Conservation (phyloP, 2,329 filamentous ascomycete species). For the Magnaporthiopsis poae region DNA sequence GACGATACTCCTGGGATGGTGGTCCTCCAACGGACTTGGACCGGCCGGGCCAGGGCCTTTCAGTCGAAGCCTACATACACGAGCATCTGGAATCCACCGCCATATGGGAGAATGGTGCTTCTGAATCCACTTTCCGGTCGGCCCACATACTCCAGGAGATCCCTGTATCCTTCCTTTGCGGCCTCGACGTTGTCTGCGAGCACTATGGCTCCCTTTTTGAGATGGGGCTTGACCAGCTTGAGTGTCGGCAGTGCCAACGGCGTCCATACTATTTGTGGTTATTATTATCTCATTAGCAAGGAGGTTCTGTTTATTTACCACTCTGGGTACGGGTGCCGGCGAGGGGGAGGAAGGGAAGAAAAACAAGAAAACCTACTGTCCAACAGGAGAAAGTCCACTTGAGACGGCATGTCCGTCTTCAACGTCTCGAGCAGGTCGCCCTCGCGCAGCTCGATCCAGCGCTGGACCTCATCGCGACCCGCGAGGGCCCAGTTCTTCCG, state of each 20-base stretch:
- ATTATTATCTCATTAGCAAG: not conserved
- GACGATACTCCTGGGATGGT: no score
- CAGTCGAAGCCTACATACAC: constrained; percentile 13
- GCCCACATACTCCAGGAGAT: constrained; percentile 29
- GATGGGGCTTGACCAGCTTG: constrained; percentile 25
- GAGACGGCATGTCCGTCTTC: constrained; percentile 33
- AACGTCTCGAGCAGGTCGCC: constrained; percentile 49
- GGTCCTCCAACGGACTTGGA: no score
- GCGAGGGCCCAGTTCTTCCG: constrained; percentile 37
- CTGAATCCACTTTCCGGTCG: constrained; percentile 32
- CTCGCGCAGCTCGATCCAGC: constrained; percentile 45
- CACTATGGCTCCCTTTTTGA: constrained; percentile 28
- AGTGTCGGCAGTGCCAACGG: constrained; percentile 25
- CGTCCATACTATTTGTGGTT: constrained; percentile 17
- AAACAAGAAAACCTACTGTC: constrained; percentile 41
- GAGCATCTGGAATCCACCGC: constrained; percentile 16
- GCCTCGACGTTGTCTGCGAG: constrained; percentile 31
- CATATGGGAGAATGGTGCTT: constrained; percentile 15
- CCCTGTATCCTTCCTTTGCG: constrained; percentile 24
- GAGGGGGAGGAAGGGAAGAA: not conserved
- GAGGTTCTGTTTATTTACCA: not conserved
- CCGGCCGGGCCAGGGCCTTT: no score
- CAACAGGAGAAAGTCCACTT: constrained; percentile 48
- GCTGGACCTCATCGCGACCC: constrained; percentile 29
- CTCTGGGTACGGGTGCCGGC: no score